These are phyloP conservation scores for Trifolium subterraneum DNA, from an alignment of 306 rosid genomes.

Conservation along the genomic window DNA sequence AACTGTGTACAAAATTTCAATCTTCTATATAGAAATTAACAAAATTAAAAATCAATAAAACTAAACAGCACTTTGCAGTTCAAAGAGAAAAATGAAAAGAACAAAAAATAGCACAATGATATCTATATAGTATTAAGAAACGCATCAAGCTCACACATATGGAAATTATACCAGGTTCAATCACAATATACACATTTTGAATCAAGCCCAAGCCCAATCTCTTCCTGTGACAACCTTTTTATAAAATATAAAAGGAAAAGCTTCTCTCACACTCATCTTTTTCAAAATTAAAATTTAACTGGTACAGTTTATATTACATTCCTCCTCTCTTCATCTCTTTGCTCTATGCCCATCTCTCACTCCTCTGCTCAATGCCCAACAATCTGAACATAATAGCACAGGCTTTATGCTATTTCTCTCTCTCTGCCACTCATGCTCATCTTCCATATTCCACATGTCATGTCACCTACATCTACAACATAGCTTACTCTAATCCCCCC, in stretches of 20 bases:
- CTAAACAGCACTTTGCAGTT: not conserved
- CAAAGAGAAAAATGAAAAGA: not conserved
- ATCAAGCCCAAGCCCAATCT: not conserved
- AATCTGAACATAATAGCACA: too few relatives aligned
- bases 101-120: not conserved
- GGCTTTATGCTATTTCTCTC: too few relatives aligned
- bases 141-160: not conserved
- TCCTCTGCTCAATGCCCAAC: not conserved
- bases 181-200: not conserved
- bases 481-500: not conserved
- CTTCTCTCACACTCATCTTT: not conserved
- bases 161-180: not conserved
- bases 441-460: not conserved
- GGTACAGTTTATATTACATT: not conserved
- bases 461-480: not conserved
- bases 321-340: not conserved
- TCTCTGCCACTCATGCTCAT: not conserved
- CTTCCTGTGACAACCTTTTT: not conserved
- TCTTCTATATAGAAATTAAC: not conserved
- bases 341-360: not conserved
- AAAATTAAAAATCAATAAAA: not conserved
- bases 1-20: constrained; percentile 17
- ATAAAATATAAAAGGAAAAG: not conserved
- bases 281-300: not conserved
- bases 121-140: not conserved